phyloP scores from a whole-genome alignment of 2,329 filamentous ascomycete species.

The Nemania sp. region DNA sequence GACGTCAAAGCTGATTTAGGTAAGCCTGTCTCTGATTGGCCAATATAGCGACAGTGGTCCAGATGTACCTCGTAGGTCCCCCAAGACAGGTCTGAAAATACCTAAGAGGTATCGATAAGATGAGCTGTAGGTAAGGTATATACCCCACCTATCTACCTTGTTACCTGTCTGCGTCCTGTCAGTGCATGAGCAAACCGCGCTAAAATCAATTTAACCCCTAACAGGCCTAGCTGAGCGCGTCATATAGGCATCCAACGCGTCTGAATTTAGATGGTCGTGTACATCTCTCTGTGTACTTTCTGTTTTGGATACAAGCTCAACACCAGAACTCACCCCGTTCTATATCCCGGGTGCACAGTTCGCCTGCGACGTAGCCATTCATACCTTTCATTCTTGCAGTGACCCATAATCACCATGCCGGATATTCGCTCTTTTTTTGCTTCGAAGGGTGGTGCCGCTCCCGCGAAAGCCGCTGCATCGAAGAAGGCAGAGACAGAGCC shows the following conservation, averaged over 20 bases:
- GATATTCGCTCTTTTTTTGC: constrained; percentile 95
- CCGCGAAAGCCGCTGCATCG: constrained; percentile 60
- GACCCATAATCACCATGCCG: constrained; percentile 68
- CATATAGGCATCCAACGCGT: constrained; percentile 40
- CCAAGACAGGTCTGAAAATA: background rate
- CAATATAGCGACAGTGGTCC: background rate
- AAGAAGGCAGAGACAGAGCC: constrained; percentile 61
- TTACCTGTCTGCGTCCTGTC: too few species aligned
- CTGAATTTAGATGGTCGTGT: constrained; percentile 21
- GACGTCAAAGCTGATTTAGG: constrained; percentile 24
- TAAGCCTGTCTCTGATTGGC: constrained; percentile 26
- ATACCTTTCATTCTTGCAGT: background rate
- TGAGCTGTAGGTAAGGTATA: background rate
- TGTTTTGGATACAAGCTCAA: background rate
- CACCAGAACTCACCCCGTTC: constrained; percentile 21
- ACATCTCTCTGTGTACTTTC: background rate
- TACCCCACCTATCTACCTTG: background rate
- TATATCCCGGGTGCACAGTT: constrained; percentile 12
- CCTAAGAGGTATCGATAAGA: too few species aligned
- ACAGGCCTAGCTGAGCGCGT: constrained; percentile 31
- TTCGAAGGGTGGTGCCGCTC: constrained; percentile 73
- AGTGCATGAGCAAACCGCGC: background rate
- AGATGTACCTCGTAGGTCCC: background rate
- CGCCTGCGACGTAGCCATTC: constrained; percentile 8
- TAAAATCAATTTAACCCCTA: constrained; percentile 13